Evolutionary conservation across 2,329 filamentous ascomycete genomes (phyloP).

Genomic region (Mycosphaerella sp.): DNA sequence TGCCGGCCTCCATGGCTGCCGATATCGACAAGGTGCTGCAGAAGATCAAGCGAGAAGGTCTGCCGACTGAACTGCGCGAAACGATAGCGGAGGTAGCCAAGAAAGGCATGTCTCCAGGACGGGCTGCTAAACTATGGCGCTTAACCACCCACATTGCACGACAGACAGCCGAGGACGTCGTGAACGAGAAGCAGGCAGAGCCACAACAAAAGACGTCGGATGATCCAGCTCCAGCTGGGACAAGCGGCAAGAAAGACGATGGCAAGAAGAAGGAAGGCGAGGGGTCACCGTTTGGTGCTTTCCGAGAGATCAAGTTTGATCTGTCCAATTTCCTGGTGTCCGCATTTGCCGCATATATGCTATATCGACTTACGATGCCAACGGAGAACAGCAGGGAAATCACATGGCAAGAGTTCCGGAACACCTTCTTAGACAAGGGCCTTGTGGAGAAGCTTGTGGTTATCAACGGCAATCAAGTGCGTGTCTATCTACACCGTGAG

Average conservation of each 20-base stretch:
- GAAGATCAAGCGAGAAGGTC: conserved; percentile 60
- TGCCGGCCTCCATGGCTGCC: conserved; percentile 58
- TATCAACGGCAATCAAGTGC: conserved; percentile 69
- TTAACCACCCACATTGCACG: conserved; percentile 53
- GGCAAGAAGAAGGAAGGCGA: conserved; percentile 35
- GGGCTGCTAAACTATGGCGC: conserved; percentile 56
- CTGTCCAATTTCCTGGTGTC: conserved; percentile 52
- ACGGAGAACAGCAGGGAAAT: conserved; percentile 69
- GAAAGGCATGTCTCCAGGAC: conserved; percentile 52
- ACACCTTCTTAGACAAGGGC: conserved; percentile 90
- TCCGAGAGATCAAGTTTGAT: conserved; percentile 50
- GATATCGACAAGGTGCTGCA: conserved; percentile 56
- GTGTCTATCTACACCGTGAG: conserved; percentile 72
- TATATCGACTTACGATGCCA: conserved; percentile 60
- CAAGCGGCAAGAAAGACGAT: conserved; percentile 38
- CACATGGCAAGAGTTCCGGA: conserved; percentile 94
- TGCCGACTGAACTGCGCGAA: conserved; percentile 62
- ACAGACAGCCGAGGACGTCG: conserved; percentile 42
- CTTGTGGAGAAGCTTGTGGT: conserved; percentile 88
- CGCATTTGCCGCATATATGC: conserved; percentile 55
- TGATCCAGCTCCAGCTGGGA: conserved; percentile 39
- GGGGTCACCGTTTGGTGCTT: conserved; percentile 35
- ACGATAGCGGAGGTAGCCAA: conserved; percentile 53
- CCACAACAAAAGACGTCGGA: conserved; percentile 43
- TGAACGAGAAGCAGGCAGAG: conserved; percentile 28